Conservation (phyloP, 139 green algal genomes). For the Tetratostichococcus sp. region DNA sequence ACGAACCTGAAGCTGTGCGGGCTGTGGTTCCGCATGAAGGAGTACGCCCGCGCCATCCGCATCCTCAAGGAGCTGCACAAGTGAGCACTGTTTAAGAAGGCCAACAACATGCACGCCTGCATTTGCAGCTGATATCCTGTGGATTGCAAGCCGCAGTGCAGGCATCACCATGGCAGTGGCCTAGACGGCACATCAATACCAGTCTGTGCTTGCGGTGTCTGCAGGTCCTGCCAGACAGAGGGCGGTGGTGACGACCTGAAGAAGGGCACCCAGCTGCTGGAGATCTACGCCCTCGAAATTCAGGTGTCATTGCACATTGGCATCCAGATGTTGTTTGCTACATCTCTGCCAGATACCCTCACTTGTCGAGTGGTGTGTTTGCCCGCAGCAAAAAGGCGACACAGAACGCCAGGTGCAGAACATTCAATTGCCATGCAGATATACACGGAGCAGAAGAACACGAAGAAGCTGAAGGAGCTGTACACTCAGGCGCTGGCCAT, state of each 20-base stretch:
- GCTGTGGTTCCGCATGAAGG: slow-evolving; percentile 80
- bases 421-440: slow-evolving; percentile 46
- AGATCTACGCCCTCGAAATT: slow-evolving; percentile 98
- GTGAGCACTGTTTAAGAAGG: too few species aligned
- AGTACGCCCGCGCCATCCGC: slow-evolving; percentile 66
- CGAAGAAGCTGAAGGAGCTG: slow-evolving; percentile 88
- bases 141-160: too few species aligned
- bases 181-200: too few species aligned
- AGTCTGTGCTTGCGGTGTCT: too few species aligned
- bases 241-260: slow-evolving; percentile 90
- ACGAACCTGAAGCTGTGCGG: slow-evolving; percentile 94
- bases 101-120: too few species aligned
- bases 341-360: too few species aligned
- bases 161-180: too few species aligned
- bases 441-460: slow-evolving; percentile 91
- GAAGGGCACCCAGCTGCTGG: slow-evolving; percentile 97
- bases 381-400: not conserved
- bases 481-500: slow-evolving; percentile 76
- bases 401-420: not conserved
- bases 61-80: slow-evolving; percentile 88
- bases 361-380: too few species aligned
- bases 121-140: too few species aligned
- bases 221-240: slow-evolving; percentile 78
- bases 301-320: slow-evolving; percentile 44
- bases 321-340: too few species aligned